These are phyloP conservation scores for Termitomyces sp. DNA, from an alignment of 768 basidiomycete genomes.

Conservation along the genomic window DNA sequence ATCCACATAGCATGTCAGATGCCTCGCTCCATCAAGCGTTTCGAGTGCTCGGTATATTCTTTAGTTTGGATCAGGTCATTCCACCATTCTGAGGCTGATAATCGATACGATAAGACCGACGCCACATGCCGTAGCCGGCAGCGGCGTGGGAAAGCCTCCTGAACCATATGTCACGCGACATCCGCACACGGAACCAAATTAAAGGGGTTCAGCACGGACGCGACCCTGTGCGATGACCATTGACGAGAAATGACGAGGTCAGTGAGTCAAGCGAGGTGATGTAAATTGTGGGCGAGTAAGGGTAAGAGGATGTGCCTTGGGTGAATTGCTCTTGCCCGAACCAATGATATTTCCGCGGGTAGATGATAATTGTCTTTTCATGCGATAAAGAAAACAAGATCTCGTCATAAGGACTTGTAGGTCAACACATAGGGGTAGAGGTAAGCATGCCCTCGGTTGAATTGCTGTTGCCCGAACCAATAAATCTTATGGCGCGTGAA, in stretches of 20 bases:
- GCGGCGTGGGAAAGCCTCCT: neutral
- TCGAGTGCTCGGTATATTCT: neutral
- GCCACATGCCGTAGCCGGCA: neutral
- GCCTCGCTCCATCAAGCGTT: neutral
- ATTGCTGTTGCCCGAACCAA: neutral
- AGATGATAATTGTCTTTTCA: neutral
- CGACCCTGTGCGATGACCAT: neutral
- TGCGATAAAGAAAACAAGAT: neutral
- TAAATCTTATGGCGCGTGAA: neutral
- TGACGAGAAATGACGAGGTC: neutral
- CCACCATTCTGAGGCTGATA: neutral
- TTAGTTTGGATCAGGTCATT: neutral
- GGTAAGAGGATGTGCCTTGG: neutral
- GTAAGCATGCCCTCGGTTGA: neutral
- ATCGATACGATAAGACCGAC: neutral
- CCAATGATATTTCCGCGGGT: neutral
- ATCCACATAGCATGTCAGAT: neutral
- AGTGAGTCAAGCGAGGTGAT: neutral
- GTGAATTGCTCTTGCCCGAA: neutral
- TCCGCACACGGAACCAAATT: neutral
- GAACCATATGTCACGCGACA: neutral
- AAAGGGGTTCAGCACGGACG: neutral
- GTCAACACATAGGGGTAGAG: neutral
- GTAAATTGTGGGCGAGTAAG: neutral
- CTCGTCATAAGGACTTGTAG: neutral